Evolutionary conservation across 306 rosid species (phyloP).

Genomic region (Quercus ilex): DNA sequence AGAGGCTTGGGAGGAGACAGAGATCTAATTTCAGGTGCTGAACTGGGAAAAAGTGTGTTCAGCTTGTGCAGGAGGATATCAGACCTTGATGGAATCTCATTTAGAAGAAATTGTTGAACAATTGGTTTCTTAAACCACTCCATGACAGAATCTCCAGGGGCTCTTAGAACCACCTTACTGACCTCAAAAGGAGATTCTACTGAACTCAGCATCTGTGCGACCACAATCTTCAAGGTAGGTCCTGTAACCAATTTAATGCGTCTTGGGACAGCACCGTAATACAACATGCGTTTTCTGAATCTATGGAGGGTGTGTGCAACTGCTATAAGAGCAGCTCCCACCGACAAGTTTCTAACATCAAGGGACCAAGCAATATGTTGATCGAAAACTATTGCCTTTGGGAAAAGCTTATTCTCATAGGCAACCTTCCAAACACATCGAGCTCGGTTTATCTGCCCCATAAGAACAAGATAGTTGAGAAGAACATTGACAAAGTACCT

Average conservation of each 20-base stretch:
- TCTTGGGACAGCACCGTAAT: conserved; percentile 81
- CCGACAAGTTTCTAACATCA: conserved; percentile 89
- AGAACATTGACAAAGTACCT: conserved; percentile 90
- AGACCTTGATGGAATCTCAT: conserved; percentile 79
- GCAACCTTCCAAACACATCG: conserved; percentile 95
- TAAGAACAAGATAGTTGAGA: conserved; percentile 87
- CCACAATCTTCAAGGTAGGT: conserved; percentile 81
- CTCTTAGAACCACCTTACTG: conserved; percentile 90
- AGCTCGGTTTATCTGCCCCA: conserved; percentile 95
- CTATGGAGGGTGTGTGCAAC: conserved; percentile 91
- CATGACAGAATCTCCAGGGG: conserved; percentile 92
- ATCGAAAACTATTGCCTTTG: conserved; percentile 89
- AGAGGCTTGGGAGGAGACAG: conserved; percentile 76
- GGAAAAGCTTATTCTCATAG: conserved; percentile 94
- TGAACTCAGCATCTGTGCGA: conserved; percentile 79
- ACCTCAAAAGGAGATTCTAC: conserved; percentile 98
- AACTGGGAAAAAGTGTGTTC: conserved; percentile 88
- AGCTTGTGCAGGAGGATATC: conserved; percentile 91
- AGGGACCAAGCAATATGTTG: conserved; percentile 99
- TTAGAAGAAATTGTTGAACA: conserved; percentile 92
- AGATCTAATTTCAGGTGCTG: conserved; percentile 91
- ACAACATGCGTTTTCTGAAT: conserved; percentile 93
- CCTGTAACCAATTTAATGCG: conserved; percentile 92
- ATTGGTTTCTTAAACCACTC: conserved; percentile 97
- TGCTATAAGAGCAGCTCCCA: conserved; percentile 88